These are phyloP conservation scores for Vachellia pachyceras DNA, from an alignment of 306 rosid genomes.

Conservation along the genomic window DNA sequence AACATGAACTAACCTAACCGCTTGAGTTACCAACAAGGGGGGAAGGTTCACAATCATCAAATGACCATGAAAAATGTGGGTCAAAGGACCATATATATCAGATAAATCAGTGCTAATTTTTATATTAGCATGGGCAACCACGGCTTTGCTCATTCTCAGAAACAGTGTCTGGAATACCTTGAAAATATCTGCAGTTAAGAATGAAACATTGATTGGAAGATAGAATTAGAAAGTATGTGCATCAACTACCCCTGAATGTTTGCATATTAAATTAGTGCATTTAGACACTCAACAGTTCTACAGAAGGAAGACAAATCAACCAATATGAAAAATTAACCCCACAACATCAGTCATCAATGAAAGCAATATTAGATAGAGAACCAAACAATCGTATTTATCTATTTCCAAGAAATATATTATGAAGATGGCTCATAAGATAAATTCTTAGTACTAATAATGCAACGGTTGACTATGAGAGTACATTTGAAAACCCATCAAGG, in stretches of 20 bases:
- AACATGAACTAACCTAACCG: too few species aligned
- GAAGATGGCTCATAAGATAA: background rate
- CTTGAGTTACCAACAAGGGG: too few species aligned
- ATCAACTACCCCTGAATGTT: background rate
- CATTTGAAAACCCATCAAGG: background rate
- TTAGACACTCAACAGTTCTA: background rate
- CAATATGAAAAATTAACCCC: background rate
- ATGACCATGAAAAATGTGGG: background rate
- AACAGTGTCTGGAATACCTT: slow-evolving; percentile 82
- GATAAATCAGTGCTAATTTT: slow-evolving; percentile 16
- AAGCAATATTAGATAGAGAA: background rate
- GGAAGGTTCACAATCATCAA: background rate
- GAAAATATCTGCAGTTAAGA: slow-evolving; percentile 76
- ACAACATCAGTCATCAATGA: background rate
- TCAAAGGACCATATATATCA: too few species aligned
- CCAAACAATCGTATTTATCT: background rate
- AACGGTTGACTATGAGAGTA: background rate
- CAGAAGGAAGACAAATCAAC: background rate
- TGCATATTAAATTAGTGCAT: background rate
- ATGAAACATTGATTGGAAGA: background rate
- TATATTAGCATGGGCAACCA: slow-evolving; percentile 86
- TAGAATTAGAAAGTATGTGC: background rate
- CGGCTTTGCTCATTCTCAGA: slow-evolving; percentile 74
- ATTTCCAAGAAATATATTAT: background rate
- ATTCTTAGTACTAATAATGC: background rate